Base-by-base conservation (phyloP, 768 basidiomycete genomes). In the Nevesoporus exiguus region DNA sequence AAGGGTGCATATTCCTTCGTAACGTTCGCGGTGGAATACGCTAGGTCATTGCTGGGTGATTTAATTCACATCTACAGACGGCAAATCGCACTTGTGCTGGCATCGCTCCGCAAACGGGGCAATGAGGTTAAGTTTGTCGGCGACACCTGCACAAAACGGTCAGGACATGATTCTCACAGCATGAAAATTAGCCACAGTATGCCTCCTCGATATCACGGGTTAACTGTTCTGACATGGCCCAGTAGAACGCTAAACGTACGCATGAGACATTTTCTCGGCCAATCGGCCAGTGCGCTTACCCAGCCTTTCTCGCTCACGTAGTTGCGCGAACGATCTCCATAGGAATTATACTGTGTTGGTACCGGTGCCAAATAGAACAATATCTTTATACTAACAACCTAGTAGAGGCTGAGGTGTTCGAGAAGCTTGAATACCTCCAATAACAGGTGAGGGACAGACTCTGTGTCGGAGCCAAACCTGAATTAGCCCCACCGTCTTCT, bases 321-420 rank as follows among this genome's bases (percentile, higher is more conserved):
- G 69, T 79, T 80, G 80, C 81, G 27, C 83, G 76, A 51, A 85
- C 82, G 41, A 73, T 70, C 66, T 85, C 80, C 71, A 77, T 74
- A 3, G 76, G 74, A 22, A 71, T 75, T 73, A 42, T 39, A 14
- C 5, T 4, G 0, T 14, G 11, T 69, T 33, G 61, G 57, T 29
- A 31, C 15, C 21, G 7, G 9, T 15, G 5, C 15, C 17, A 14
- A 25, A 8, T 5, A 27, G 39, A 24, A 49, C 40, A 33, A 51
- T n/a, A n/a, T n/a, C 21, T 8, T 2, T 22, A 43, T 3, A 58
- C 69, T 49, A 56, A 78, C 76, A n/a, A 78, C 80, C 57, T 84
- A 83, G 64, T 80, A 79, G 45, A 81, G 71, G 40, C 74, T 73
- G 13, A 85, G 69, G 15, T 81, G 74, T 62, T 77, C 67, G 27